Conservation (phyloP, 257 asterid species). For the Capsicum pubescens region DNA sequence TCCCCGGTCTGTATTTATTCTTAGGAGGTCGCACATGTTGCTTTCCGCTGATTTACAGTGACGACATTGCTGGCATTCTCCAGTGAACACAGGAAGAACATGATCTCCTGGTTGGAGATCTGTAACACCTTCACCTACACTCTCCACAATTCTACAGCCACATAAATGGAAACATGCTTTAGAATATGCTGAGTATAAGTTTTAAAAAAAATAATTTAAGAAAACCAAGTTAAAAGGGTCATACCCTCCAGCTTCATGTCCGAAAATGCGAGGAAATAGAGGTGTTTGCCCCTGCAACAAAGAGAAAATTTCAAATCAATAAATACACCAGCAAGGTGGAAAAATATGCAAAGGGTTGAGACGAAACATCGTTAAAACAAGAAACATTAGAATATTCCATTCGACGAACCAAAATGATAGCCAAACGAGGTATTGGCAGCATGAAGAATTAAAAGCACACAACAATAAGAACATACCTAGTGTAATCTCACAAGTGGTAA, state of each 20-base stretch:
- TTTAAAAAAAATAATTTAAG: background rate
- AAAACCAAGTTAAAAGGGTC: slow-evolving; percentile 7
- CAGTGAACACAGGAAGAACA: slow-evolving; percentile 93
- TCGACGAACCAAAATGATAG: background rate
- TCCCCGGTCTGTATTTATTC: slow-evolving; percentile 89
- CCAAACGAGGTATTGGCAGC: background rate
- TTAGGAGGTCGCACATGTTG: slow-evolving; percentile 87
- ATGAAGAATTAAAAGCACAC: too few species aligned
- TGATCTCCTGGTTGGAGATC: slow-evolving; percentile 81
- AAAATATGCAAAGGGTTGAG: background rate
- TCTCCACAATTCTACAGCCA: slow-evolving; percentile 70
- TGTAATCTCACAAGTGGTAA: too few species aligned
- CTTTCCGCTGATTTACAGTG: slow-evolving; percentile 83
- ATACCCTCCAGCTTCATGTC: slow-evolving; percentile 98
- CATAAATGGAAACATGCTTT: background rate
- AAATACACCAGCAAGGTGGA: background rate
- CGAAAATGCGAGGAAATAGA: slow-evolving; percentile 87
- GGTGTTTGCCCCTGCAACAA: slow-evolving; percentile 77
- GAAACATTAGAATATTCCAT: background rate
- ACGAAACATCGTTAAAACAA: too few species aligned
- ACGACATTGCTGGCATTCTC: slow-evolving; percentile 78
- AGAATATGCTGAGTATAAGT: background rate
- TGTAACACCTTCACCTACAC: slow-evolving; percentile 87
- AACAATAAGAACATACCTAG: too few species aligned
- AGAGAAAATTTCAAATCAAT: background rate